These are phyloP conservation scores for Corchorus capsularis DNA, from an alignment of 345 rosid species.

Conservation along the genomic window DNA sequence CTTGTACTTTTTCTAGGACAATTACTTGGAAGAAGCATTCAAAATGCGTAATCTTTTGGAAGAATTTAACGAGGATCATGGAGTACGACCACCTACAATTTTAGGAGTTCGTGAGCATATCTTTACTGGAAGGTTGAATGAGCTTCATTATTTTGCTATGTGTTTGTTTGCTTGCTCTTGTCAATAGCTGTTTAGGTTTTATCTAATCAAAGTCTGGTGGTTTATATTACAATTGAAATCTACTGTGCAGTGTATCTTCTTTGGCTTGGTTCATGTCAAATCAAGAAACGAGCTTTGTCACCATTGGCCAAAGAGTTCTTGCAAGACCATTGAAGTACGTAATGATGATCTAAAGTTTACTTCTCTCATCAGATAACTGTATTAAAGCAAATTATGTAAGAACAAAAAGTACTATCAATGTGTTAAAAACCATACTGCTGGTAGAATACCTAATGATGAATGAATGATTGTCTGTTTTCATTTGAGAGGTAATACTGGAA, in stretches of 20 bases:
- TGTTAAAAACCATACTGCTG: background rate
- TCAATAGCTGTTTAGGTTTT: background rate
- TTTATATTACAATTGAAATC: slow-evolving; percentile 20
- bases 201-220: background rate
- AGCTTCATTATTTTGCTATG: background rate
- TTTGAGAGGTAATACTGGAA: background rate
- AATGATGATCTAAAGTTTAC: background rate
- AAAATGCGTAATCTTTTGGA: slow-evolving; percentile 97
- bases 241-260: slow-evolving; percentile 83
- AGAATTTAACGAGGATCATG: slow-evolving; percentile 96
- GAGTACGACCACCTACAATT: slow-evolving; percentile 88
- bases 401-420: background rate
- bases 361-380: slow-evolving; percentile 14
- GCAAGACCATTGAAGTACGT: slow-evolving; percentile 94
- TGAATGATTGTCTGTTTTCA: background rate
- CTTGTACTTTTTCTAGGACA: slow-evolving; percentile 57
- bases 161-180: background rate
- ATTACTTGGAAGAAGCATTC: slow-evolving; percentile 96
- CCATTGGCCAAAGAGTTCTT: slow-evolving; percentile 96
- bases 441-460: background rate
- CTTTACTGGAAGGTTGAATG: slow-evolving; percentile 86
- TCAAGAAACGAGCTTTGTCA: slow-evolving; percentile 95
- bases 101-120: slow-evolving; percentile 97
- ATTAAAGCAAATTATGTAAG: slow-evolving; percentile 12
- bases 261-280: slow-evolving; percentile 99